phyloP scores from a whole-genome alignment of 1,284 basidiomycete species.

The Tilletia caries region DNA sequence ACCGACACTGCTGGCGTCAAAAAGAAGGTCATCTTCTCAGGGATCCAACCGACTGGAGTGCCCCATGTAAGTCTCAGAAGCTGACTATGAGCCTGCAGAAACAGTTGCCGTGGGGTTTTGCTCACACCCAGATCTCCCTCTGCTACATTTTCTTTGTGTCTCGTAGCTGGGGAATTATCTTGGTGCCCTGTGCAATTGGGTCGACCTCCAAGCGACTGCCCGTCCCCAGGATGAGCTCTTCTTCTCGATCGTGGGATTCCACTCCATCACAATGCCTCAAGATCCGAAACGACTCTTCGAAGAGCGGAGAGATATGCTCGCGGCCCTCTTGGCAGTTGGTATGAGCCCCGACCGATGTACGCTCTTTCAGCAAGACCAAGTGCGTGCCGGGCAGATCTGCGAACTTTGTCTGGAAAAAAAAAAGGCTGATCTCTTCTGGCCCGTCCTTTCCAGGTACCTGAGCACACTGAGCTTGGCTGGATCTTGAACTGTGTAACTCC shows the following conservation, averaged over 20 bases:
- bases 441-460: slow-evolving; percentile 63
- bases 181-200: slow-evolving; percentile 85
- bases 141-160: not conserved
- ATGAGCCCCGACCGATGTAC: slow-evolving; percentile 73
- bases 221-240: slow-evolving; percentile 61
- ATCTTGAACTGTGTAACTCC: slow-evolving; percentile 79
- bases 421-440: not conserved
- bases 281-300: slow-evolving; percentile 65
- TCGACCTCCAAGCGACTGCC: slow-evolving; percentile 68
- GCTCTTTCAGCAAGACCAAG: slow-evolving; percentile 84
- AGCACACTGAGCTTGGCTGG: slow-evolving; percentile 89
- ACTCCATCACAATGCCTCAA: slow-evolving; percentile 86
- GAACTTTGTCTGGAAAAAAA: not conserved
- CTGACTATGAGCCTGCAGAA: too few species aligned
- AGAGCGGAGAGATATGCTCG: slow-evolving; percentile 74
- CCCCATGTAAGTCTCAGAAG: slow-evolving; percentile 65
- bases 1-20: not conserved
- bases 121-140: not conserved
- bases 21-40: slow-evolving; percentile 65
- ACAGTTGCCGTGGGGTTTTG: too few species aligned
- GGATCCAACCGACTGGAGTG: slow-evolving; percentile 78
- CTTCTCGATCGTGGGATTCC: slow-evolving; percentile 82
- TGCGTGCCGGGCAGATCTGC: slow-evolving; percentile 54
- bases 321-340: slow-evolving; percentile 77
- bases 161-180: slow-evolving; percentile 84